Conservation (phyloP, 2,329 filamentous ascomycete genomes). For the Fusarium tricinctum region DNA sequence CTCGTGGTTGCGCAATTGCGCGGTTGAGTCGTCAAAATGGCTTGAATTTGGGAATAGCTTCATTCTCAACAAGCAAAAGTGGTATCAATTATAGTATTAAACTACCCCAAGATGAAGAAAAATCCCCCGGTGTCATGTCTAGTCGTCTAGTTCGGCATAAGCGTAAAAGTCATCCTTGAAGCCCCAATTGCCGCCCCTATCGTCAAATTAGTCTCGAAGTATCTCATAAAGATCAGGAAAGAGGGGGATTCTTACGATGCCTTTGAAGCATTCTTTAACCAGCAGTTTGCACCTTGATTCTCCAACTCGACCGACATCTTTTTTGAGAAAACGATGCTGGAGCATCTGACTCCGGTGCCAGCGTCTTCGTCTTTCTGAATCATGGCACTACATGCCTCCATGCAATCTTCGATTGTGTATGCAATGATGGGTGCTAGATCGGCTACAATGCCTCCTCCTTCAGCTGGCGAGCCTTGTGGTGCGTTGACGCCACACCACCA, state of each 20-base stretch:
- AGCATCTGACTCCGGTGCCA: slow-evolving; percentile 3
- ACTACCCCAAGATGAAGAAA: neutral
- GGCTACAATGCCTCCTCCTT: slow-evolving; percentile 25
- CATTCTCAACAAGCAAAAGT: neutral
- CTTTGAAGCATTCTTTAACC: slow-evolving; percentile 16
- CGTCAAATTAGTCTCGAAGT: neutral
- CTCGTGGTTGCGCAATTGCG: too few species aligned
- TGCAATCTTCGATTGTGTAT: slow-evolving; percentile 30
- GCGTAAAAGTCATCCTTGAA: slow-evolving; percentile 28
- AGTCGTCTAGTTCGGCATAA: slow-evolving; percentile 24
- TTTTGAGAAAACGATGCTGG: slow-evolving; percentile 27
- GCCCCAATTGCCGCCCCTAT: slow-evolving; percentile 18
- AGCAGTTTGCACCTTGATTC: slow-evolving; percentile 20
- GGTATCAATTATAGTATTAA: slow-evolving; percentile 11
- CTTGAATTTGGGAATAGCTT: neutral
- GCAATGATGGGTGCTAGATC: slow-evolving; percentile 22
- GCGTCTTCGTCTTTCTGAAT: slow-evolving; percentile 18
- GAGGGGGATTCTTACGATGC: too few species aligned
- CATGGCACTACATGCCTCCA: slow-evolving; percentile 27
- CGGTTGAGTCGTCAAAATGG: neutral
- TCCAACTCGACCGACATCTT: slow-evolving; percentile 5
- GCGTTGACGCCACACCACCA: slow-evolving; percentile 40
- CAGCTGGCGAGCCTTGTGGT: slow-evolving; percentile 1
- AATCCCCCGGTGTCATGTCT: neutral
- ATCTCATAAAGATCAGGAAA: too few species aligned